Conservation (phyloP, 1,139 yeast species). For the Lodderomyces metapsilosis region DNA sequence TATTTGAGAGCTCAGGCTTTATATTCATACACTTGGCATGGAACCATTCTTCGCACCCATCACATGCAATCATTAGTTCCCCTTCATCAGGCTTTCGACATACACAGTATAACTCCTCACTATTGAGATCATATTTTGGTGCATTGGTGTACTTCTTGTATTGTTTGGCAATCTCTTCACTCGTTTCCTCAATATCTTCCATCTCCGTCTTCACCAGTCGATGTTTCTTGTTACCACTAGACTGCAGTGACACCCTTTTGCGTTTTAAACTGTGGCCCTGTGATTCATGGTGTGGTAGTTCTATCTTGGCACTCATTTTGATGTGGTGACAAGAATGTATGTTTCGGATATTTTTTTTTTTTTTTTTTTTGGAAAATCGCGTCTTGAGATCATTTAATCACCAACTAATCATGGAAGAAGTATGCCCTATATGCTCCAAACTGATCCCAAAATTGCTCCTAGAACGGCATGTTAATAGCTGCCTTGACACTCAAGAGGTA, state of each 20-base stretch:
- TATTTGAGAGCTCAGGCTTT: slow-evolving; percentile 48
- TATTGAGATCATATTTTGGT: slow-evolving; percentile 44
- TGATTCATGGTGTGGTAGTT: background rate
- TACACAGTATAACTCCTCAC: slow-evolving; percentile 72
- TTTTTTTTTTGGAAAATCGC: background rate
- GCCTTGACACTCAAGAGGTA: slow-evolving; percentile 25
- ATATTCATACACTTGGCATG: slow-evolving; percentile 79
- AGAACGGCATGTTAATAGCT: slow-evolving; percentile 42
- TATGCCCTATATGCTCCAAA: slow-evolving; percentile 40
- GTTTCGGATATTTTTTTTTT: background rate
- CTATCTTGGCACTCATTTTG: background rate
- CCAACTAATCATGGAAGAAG: slow-evolving; percentile 6
- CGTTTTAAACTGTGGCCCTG: background rate
- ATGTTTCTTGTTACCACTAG: background rate
- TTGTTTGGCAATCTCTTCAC: slow-evolving; percentile 45
- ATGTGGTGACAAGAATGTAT: background rate
- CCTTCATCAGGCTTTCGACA: slow-evolving; percentile 77
- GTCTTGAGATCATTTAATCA: background rate
- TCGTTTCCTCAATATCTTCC: slow-evolving; percentile 18
- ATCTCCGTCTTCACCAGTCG: background rate
- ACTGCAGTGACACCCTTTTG: background rate
- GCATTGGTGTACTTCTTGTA: slow-evolving; percentile 44
- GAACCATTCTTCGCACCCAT: slow-evolving; percentile 94
- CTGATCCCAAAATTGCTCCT: slow-evolving; percentile 22
- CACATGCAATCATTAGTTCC: slow-evolving; percentile 87